Evolutionary conservation across 2,329 filamentous ascomycete species (phyloP).

Genomic region (Trichoderma harzianum): DNA sequence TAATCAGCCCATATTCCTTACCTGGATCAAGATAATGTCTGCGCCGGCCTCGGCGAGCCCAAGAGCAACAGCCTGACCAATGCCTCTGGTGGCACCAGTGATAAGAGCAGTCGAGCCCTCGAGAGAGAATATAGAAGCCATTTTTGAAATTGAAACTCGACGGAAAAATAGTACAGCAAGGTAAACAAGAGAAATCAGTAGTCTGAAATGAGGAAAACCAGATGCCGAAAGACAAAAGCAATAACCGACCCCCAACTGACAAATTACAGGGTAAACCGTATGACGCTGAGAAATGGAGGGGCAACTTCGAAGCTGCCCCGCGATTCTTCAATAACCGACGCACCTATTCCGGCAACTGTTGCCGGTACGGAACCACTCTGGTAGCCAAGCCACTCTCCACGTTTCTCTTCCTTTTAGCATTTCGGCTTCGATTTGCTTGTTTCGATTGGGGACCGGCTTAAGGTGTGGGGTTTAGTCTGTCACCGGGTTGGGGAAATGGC

Average conservation of each 20-base stretch:
- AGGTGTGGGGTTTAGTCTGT: neutral
- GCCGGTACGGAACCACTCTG: neutral
- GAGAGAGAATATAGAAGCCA: conserved; percentile 50
- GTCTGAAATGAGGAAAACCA: neutral
- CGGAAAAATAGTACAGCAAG: neutral
- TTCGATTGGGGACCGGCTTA: neutral
- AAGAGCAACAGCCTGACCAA: conserved; percentile 55
- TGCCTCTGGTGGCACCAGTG: conserved; percentile 56
- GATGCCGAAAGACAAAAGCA: neutral
- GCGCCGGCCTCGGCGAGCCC: conserved; percentile 58
- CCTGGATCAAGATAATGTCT: conserved; percentile 54
- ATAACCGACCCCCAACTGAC: neutral
- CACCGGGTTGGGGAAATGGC: neutral
- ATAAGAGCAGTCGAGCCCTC: conserved; percentile 55
- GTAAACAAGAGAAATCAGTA: neutral
- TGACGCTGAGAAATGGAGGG: neutral
- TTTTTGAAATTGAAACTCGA: conserved; percentile 19
- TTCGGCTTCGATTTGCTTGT: neutral
- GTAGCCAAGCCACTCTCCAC: neutral
- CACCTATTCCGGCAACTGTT: conserved; percentile 11
- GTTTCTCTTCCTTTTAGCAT: neutral
- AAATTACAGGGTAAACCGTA: neutral
- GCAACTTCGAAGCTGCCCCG: neutral
- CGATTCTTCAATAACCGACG: neutral
- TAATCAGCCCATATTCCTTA: conserved; percentile 24